Base-by-base conservation (phyloP, 1,284 basidiomycete species). In the Gastroboletus turbinatus region DNA sequence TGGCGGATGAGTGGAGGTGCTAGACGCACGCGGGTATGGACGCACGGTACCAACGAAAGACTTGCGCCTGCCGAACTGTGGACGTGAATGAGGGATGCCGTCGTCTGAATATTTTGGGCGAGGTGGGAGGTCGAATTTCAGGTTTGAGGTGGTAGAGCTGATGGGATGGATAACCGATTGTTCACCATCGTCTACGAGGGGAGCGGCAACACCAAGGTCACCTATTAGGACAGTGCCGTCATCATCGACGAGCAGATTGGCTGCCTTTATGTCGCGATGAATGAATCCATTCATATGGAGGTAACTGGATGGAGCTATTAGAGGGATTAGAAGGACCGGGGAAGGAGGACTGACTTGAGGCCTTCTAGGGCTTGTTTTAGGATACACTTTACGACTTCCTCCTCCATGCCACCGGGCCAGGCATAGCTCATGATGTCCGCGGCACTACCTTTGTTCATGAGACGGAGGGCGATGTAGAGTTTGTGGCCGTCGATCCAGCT, bases 201-300 rank as follows among this genome's bases (percentile, higher is more conserved):
- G 86, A 11, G 90, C 90, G 2, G 92, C 91, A 39, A 94, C 93
- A 17, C 93, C 93, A 50, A 96, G 82, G 71, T 96, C 93, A 35
- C 92, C 93, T 6, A 96, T 75, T 4, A 96, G 80, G 35, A 96
- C 94, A 0, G 93, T 96, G 33, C 93, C 93, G 60, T 92, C 87
- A 60, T 93, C 88, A 64, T 94, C 92, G 46, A 93, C 83, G 45
- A 96, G 84, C 13, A 96, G 77, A 67, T 96, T 96, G 30, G 92
- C 94, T 13, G 92, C 92, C 72, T 96, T 96, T 66, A 96, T 75
- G 66, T 96, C 93, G 32, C 93, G 83, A 67, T 96, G 93, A 45
- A 96, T 90, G 73, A 94, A 92, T 4, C 90, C 92, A 61, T 96
- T 96, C 57, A 86, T 79, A 65, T 96, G 94, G 19, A 96, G 80